Conservation (phyloP, 306 rosid species). For the Acmispon strigosus region DNA sequence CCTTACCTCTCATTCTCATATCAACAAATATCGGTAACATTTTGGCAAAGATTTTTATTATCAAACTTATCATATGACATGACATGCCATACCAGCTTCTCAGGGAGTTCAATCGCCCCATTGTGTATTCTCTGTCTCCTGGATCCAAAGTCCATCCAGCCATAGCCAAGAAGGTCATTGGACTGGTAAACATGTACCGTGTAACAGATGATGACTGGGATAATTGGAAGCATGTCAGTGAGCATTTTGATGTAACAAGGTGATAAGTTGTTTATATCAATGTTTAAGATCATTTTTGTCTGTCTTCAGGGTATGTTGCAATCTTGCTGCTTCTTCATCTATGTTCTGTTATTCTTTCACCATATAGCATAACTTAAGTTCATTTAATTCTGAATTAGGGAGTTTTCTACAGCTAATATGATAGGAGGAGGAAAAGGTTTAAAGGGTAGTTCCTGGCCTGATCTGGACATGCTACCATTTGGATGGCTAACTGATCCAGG, state of each 20-base stretch:
- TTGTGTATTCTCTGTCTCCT: constrained; percentile 82
- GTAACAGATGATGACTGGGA: constrained; percentile 99
- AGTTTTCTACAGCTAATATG: constrained; percentile 64
- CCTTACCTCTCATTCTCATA: not conserved
- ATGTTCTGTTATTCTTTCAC: constrained; percentile 5
- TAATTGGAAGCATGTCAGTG: constrained; percentile 52
- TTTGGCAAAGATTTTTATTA: not conserved
- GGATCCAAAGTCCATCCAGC: constrained; percentile 71
- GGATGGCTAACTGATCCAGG: constrained; percentile 92
- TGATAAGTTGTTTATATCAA: constrained; percentile 20
- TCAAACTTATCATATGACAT: constrained; percentile 7
- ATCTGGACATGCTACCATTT: constrained; percentile 95
- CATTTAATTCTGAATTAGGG: constrained; percentile 44
- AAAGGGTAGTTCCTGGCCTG: constrained; percentile 95
- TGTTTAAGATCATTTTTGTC: not conserved
- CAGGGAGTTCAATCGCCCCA: constrained; percentile 50
- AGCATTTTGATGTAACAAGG: constrained; percentile 82
- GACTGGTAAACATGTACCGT: constrained; percentile 82
- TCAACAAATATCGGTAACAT: not conserved
- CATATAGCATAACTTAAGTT: not conserved
- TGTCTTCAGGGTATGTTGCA: constrained; percentile 1
- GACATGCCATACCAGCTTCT: constrained; percentile 48
- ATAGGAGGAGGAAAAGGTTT: constrained; percentile 60
- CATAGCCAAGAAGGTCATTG: constrained; percentile 66
- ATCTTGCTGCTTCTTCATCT: not conserved